These are phyloP conservation scores for Fusarium poae DNA, from an alignment of 2,329 filamentous ascomycete species.

Conservation along the genomic window DNA sequence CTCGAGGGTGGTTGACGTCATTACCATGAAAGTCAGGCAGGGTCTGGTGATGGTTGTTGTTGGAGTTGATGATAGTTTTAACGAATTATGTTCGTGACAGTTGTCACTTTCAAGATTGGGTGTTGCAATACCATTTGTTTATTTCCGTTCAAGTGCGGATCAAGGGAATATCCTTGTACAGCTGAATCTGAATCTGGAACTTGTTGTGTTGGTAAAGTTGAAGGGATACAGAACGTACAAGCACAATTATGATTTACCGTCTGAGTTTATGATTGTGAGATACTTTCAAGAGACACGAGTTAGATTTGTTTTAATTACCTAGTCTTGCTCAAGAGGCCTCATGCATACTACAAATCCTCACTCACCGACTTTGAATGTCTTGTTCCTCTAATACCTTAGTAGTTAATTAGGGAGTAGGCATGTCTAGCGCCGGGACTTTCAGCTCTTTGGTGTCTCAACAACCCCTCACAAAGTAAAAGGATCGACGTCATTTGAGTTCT, in stretches of 20 bases:
- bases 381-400: background rate
- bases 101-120: background rate
- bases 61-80: constrained; percentile 25
- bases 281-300: background rate
- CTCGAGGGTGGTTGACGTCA: constrained; percentile 38
- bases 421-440: constrained; percentile 15
- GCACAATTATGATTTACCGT: background rate
- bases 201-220: background rate
- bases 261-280: background rate
- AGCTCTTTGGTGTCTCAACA: constrained; percentile 35
- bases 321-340: background rate
- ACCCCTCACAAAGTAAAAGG: constrained; percentile 11
- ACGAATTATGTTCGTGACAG: constrained; percentile 3
- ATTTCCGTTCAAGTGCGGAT: background rate
- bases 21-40: constrained; percentile 3
- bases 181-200: constrained; percentile 36
- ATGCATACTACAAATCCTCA: background rate
- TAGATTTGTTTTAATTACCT: background rate
- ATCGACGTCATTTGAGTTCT: constrained; percentile 39
- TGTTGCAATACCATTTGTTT: background rate
- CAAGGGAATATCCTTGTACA: constrained; percentile 25
- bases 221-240: constrained; percentile 8
- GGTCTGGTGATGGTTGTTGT: constrained; percentile 32
- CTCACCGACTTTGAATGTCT: background rate
- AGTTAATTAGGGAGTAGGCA: background rate